These are phyloP conservation scores for Ophiostoma novo-ulmi DNA, from an alignment of 2,329 filamentous ascomycete species.

Conservation along the genomic window DNA sequence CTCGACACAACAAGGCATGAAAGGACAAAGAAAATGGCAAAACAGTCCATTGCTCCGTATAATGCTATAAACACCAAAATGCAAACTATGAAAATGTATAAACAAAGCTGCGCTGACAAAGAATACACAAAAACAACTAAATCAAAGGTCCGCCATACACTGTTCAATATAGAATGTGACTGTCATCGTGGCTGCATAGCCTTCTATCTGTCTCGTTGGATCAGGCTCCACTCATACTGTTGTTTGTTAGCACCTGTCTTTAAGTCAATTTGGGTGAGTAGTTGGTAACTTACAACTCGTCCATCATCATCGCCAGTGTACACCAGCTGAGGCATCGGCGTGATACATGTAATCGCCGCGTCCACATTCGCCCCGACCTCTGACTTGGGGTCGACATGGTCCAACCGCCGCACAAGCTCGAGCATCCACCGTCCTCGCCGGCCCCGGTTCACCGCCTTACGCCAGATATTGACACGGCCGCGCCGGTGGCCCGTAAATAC, in stretches of 20 bases:
- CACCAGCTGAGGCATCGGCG: constrained; percentile 73
- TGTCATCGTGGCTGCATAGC: background rate
- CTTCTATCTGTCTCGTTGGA: constrained; percentile 49
- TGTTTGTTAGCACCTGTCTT: constrained; percentile 7
- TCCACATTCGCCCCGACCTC: constrained; percentile 54
- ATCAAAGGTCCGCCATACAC: background rate
- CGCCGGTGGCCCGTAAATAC: constrained; percentile 83
- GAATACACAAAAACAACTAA: background rate
- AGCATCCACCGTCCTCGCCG: constrained; percentile 64
- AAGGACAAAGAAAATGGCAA: background rate
- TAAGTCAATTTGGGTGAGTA: background rate
- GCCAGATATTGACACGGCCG: constrained; percentile 78
- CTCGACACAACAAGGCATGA: background rate
- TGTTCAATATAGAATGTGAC: background rate
- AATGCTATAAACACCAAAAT: constrained; percentile 8
- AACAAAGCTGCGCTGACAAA: background rate
- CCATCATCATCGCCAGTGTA: constrained; percentile 95
- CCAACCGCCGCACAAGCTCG: constrained; percentile 72
- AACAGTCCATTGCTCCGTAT: background rate
- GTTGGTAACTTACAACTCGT: constrained; percentile 63
- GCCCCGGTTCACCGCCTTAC: constrained; percentile 47
- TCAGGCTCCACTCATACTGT: constrained; percentile 61
- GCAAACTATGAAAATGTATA: background rate
- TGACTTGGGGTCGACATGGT: constrained; percentile 67
- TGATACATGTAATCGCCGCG: constrained; percentile 77